These are phyloP conservation scores for Erythrophleum fordii DNA, from an alignment of 306 rosid genomes.

Conservation along the genomic window DNA sequence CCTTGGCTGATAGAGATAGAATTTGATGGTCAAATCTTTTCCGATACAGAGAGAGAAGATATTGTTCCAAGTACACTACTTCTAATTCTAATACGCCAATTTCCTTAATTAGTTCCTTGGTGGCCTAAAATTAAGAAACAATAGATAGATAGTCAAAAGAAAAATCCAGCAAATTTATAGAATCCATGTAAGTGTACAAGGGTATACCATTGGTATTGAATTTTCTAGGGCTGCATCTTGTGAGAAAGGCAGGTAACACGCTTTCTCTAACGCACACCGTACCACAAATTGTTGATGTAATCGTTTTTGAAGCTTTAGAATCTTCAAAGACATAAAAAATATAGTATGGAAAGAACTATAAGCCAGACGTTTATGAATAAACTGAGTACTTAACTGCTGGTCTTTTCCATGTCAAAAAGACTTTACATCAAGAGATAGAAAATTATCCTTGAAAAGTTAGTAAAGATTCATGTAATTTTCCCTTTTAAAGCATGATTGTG, in stretches of 20 bases:
- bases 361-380: background rate
- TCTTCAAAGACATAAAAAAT: conserved; percentile 53
- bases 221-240: conserved; percentile 49
- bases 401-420: background rate
- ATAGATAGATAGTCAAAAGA: background rate
- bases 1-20: conserved; percentile 54
- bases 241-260: conserved; percentile 63
- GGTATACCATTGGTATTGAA: conserved; percentile 74
- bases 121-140: conserved; percentile 57
- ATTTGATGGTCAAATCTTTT: conserved; percentile 62
- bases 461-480: background rate
- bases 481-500: background rate
- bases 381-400: background rate
- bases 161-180: background rate
- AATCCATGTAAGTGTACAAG: conserved; percentile 10
- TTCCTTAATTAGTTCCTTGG: conserved; percentile 76
- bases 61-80: conserved; percentile 75
- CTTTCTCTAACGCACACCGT: conserved; percentile 70
- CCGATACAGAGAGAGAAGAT: conserved; percentile 81
- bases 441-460: background rate
- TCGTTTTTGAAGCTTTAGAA: conserved; percentile 74
- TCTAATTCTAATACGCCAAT: conserved; percentile 81
- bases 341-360: conserved; percentile 22
- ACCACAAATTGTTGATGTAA: conserved; percentile 69
- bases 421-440: background rate